Evolutionary conservation across 2,329 filamentous ascomycete species (phyloP).

Genomic region (Penicillium sp.): DNA sequence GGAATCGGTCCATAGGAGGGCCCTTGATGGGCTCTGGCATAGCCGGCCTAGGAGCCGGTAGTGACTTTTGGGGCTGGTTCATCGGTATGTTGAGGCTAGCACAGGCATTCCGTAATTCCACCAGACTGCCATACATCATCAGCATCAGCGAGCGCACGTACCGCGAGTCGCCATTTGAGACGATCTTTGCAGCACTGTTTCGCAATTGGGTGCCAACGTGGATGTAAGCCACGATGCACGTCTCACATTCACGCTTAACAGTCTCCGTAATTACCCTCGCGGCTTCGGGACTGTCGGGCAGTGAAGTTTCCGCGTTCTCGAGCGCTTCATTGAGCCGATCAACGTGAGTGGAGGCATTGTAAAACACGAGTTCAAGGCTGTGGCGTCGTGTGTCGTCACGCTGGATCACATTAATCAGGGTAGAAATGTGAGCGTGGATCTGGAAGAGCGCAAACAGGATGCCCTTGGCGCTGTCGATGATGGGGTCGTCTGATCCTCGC

Average conservation of each 20-base stretch:
- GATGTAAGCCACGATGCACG: conserved; percentile 57
- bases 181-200: conserved; percentile 57
- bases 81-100: conserved; percentile 56
- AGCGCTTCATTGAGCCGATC: conserved; percentile 63
- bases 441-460: conserved; percentile 63
- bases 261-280: conserved; percentile 47
- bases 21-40: conserved; percentile 42
- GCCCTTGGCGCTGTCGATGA: conserved; percentile 62
- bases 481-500: conserved; percentile 54
- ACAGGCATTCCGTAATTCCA: conserved; percentile 66
- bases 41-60: conserved; percentile 35
- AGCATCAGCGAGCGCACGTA: conserved; percentile 65
- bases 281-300: conserved; percentile 58
- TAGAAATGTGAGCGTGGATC: conserved; percentile 55
- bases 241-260: conserved; percentile 55
- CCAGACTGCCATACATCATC: conserved; percentile 62
- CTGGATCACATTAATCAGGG: conserved; percentile 55
- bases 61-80: conserved; percentile 35
- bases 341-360: conserved; percentile 62
- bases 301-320: conserved; percentile 56
- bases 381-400: conserved; percentile 55
- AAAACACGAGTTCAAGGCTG: conserved; percentile 62
- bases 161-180: conserved; percentile 61
- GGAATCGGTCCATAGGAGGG: conserved; percentile 37
- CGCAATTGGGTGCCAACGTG: conserved; percentile 57